Conservation (phyloP, 768 basidiomycete species). For the Mycena galericulata region DNA sequence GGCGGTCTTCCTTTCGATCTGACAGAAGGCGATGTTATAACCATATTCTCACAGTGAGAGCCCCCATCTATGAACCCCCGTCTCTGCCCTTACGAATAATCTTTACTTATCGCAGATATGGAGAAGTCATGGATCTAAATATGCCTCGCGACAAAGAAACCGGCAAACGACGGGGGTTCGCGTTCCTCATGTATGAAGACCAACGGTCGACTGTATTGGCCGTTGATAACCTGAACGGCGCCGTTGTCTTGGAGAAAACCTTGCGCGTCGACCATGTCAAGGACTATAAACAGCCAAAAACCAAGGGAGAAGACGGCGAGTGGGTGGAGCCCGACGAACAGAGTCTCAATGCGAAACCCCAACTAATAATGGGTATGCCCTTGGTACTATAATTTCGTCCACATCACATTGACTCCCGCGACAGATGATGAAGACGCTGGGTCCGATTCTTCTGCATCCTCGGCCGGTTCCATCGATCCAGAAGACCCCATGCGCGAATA, state of each 20-base stretch:
- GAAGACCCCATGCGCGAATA: conserved; percentile 99
- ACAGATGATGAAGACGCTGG: conserved; percentile 55
- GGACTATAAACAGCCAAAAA: conserved; percentile 89
- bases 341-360: conserved; percentile 88
- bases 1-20: conserved; percentile 91
- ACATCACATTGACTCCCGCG: background rate
- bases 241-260: conserved; percentile 85
- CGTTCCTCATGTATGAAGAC: conserved; percentile 99
- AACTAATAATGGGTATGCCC: conserved; percentile 68
- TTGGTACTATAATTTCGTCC: conserved; percentile 9
- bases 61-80: background rate
- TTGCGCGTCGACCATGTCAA: conserved; percentile 94
- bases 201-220: conserved; percentile 96
- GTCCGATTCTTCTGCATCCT: conserved; percentile 76
- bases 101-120: conserved; percentile 70
- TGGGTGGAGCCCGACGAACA: conserved; percentile 88
- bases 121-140: conserved; percentile 96
- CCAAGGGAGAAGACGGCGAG: conserved; percentile 85
- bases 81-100: conserved; percentile 1
- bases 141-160: conserved; percentile 95
- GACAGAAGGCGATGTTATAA: conserved; percentile 97
- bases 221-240: conserved; percentile 98
- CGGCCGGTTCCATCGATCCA: conserved; percentile 82
- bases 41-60: conserved; percentile 96
- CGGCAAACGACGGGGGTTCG: conserved; percentile 92